A percentile compares a stretch with the other conserved stretches of the same genome.
These are phyloP conservation scores for Chrysosphaeria jannelii DNA, from an alignment of 2,329 filamentous ascomycete genomes.

Conservation along the genomic window DNA sequence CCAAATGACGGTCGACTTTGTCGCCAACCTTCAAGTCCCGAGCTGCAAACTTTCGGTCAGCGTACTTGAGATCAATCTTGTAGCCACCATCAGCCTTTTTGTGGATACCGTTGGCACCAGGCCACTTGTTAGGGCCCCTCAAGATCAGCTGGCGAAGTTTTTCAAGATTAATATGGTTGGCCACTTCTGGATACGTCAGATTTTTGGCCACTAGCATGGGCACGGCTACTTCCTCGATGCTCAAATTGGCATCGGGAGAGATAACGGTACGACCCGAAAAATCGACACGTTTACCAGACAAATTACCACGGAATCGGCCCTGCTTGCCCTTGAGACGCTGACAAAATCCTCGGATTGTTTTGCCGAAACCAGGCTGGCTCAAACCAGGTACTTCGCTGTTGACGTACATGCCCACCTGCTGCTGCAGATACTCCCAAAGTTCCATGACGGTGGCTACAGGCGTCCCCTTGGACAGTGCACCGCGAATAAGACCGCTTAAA, in stretches of 20 bases:
- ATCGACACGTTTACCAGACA: slow-evolving; percentile 94
- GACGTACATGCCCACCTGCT: slow-evolving; percentile 92
- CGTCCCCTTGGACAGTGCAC: slow-evolving; percentile 55
- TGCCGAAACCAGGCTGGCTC: slow-evolving; percentile 64
- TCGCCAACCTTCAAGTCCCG: slow-evolving; percentile 54
- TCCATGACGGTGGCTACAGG: slow-evolving; percentile 80
- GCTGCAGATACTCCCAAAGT: slow-evolving; percentile 89
- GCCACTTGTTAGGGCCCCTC: slow-evolving; percentile 53
- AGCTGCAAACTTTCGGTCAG: slow-evolving; percentile 39
- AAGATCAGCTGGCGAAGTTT: slow-evolving; percentile 46
- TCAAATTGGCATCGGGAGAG: slow-evolving; percentile 80
- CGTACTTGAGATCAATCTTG: slow-evolving; percentile 49
- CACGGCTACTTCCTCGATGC: slow-evolving; percentile 80
- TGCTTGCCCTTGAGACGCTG: slow-evolving; percentile 93
- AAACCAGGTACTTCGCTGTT: slow-evolving; percentile 88
- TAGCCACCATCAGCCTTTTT: slow-evolving; percentile 34
- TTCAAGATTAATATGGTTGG: slow-evolving; percentile 56
- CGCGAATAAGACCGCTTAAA: slow-evolving; percentile 63
- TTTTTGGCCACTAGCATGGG: slow-evolving; percentile 83
- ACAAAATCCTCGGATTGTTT: slow-evolving; percentile 75
- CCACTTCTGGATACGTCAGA: slow-evolving; percentile 78
- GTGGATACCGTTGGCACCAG: slow-evolving; percentile 28
- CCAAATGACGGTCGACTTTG: slow-evolving; percentile 74
- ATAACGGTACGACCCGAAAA: slow-evolving; percentile 96
- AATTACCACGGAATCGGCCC: slow-evolving; percentile 81